Evolutionary conservation across 331 rosid species (phyloP).

Genomic region (Malus hybrid): DNA sequence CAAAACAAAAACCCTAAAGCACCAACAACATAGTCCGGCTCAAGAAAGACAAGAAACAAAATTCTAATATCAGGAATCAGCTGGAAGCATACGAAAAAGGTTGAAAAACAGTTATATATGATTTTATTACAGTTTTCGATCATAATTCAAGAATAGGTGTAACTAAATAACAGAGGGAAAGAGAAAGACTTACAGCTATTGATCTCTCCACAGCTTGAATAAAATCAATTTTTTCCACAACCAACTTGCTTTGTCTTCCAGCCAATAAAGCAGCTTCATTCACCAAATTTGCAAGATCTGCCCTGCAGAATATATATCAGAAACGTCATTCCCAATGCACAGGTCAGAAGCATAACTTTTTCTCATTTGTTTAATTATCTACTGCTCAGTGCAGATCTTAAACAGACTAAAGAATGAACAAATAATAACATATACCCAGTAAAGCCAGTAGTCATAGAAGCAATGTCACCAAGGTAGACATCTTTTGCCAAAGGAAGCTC

Average conservation of each 20-base stretch:
- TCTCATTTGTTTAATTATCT: background rate
- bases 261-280: slow-evolving; percentile 95
- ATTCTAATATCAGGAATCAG: background rate
- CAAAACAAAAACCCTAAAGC: background rate
- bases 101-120: background rate
- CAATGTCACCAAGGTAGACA: slow-evolving; percentile 59
- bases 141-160: background rate
- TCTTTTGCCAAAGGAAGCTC: slow-evolving; percentile 88
- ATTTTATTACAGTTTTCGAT: background rate
- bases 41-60: background rate
- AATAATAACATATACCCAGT: slow-evolving; percentile 64
- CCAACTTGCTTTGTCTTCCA: slow-evolving; percentile 72
- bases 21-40: background rate
- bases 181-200: slow-evolving; percentile 63
- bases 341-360: background rate
- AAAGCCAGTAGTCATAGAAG: slow-evolving; percentile 94
- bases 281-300: slow-evolving; percentile 93
- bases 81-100: background rate
- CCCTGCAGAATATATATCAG: slow-evolving; percentile 39
- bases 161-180: slow-evolving; percentile 4
- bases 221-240: slow-evolving; percentile 82
- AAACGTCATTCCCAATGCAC: background rate
- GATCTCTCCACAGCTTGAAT: slow-evolving; percentile 92
- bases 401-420: slow-evolving; percentile 14
- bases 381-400: background rate